Evolutionary conservation across 495 filamentous ascomycete species (phyloP), one percentile per base, ranked within the genome.

Genomic region (Tetracladium marchalianum): DNA sequence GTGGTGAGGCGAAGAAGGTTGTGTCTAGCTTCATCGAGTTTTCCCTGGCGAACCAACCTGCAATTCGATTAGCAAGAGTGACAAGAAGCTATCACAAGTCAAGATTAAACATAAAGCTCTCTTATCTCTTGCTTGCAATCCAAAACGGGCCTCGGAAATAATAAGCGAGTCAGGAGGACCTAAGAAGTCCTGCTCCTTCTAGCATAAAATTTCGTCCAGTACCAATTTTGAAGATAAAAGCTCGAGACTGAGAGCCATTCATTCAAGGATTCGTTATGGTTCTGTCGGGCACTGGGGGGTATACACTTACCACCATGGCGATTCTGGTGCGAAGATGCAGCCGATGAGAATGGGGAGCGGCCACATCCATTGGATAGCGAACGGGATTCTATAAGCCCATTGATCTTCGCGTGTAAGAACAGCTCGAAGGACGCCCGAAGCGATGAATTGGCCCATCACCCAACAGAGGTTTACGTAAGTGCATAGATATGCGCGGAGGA

Each of bases 401-500:
- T 82, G 57, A 41, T 77, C 75, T 9, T 56, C 39, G 9, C 73
- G 63, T 22, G 56, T 56, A 35, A 78, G 56, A 50, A 81, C 71
- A 0, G 65, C 67, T 47, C 70, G 71, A 34, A 82, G 71, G 41
- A 84, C 80, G 36, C 76, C 81, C 11, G 76, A 63, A n/a, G 75
- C 75, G 49, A 86, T 78, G 47, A 85, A 66, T 53, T 84, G 36
- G 32, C 82, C 82, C 17, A 86, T 66, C 6, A 78, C 79, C 81
- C 81, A 86, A 60, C 81, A 84, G 56, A 83, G 73, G 56, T 84
- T 85, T 57, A 84, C 78, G 46, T 79, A 84, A 16, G 78, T 82
- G 4, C 78, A 83, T 31, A 85, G 61, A 51, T 81, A 82, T 1
- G 73, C 68, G n/a, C 81, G 74, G 31, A 85, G 67, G 2, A 71